Conservation (phyloP, 208 protist species). For the Leishmania guyanensis region DNA sequence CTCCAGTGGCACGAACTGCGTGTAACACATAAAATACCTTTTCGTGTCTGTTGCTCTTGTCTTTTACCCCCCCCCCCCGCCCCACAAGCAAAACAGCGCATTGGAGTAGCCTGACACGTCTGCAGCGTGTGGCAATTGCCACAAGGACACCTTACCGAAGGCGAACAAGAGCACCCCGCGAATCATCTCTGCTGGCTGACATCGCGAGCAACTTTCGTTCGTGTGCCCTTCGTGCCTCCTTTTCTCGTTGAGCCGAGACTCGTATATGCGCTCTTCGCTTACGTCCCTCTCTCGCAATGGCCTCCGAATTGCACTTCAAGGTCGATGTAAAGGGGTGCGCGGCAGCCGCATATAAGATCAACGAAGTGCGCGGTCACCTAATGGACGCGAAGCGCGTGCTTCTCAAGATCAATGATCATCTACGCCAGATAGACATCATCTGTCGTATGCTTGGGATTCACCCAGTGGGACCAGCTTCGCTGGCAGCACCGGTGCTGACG, state of each 20-base stretch:
- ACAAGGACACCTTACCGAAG: neutral
- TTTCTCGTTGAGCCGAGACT: neutral
- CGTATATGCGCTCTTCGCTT: neutral
- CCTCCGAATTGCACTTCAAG: conserved; percentile 11
- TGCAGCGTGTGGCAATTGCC: neutral
- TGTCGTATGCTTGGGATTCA: conserved; percentile 12
- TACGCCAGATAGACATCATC: conserved; percentile 28
- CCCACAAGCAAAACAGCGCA: neutral
- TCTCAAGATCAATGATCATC: conserved; percentile 25
- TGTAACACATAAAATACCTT: neutral
- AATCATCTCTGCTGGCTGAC: neutral
- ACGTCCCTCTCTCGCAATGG: conserved; percentile 3
- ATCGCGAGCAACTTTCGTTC: neutral
- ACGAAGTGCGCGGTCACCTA: conserved; percentile 13
- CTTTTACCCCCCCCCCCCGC: neutral
- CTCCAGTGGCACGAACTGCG: neutral
- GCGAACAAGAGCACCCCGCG: neutral
- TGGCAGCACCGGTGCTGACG: neutral
- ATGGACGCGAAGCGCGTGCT: conserved; percentile 22
- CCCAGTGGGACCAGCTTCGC: neutral
- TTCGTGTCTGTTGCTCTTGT: neutral
- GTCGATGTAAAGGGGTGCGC: conserved; percentile 21
- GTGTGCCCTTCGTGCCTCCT: too few relatives aligned
- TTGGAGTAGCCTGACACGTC: neutral
- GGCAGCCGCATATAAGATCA: conserved; percentile 12